Evolutionary conservation across 352 stramenopile genomes (phyloP).

Genomic region (Pythium rhizo-oryzae): DNA sequence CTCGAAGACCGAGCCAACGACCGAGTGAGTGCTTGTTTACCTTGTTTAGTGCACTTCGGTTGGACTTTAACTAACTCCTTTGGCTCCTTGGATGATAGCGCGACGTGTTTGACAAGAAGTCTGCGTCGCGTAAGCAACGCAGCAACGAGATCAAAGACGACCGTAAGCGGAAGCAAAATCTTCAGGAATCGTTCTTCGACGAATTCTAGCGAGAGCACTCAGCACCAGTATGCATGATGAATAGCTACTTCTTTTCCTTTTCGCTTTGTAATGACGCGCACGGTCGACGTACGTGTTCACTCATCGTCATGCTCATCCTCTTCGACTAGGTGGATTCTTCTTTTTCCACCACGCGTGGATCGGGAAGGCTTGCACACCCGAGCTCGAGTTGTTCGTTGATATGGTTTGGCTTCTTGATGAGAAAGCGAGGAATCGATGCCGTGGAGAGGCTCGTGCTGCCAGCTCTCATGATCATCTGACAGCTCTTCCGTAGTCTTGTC

Average conservation of each 20-base stretch:
- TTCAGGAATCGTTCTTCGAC: slow-evolving; percentile 76
- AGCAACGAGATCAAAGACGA: slow-evolving; percentile 84
- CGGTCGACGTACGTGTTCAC: too few relatives aligned
- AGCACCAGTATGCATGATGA: background rate
- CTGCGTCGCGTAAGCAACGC: slow-evolving; percentile 67
- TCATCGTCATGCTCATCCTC: background rate
- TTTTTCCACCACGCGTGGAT: background rate
- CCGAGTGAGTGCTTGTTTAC: slow-evolving; percentile 41
- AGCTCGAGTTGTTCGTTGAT: background rate
- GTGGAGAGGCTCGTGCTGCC: background rate
- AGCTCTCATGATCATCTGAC: background rate
- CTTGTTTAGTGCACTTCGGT: background rate
- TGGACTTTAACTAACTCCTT: background rate
- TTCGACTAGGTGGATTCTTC: background rate
- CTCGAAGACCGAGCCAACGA: slow-evolving; percentile 76
- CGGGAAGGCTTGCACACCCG: too few relatives aligned
- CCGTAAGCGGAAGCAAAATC: slow-evolving; percentile 73
- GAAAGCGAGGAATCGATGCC: background rate
- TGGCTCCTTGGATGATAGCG: slow-evolving; percentile 35
- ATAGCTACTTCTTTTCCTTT: background rate
- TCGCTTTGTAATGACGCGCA: background rate
- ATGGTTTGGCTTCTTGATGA: background rate
- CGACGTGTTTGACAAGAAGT: slow-evolving; percentile 86
- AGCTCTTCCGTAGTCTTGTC: background rate
- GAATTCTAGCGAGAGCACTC: slow-evolving; percentile 34